Conservation (phyloP, 2,329 filamentous ascomycete genomes). For the Aureobasidium sp. region DNA sequence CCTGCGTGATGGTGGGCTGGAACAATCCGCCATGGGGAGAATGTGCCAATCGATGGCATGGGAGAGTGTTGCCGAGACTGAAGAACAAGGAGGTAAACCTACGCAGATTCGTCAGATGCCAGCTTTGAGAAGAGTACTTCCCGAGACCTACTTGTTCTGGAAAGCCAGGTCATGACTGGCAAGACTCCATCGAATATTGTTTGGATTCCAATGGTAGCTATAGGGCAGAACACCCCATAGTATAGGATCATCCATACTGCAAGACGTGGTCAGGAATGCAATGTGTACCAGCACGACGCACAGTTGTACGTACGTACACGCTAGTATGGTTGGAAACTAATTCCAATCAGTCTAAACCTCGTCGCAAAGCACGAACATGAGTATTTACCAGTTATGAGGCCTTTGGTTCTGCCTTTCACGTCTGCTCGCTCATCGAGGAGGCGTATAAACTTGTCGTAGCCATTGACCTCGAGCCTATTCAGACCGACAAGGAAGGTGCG, state of each 20-base stretch:
- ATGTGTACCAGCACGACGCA: background rate
- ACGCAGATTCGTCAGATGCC: conserved; percentile 16
- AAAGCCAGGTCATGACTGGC: conserved; percentile 96
- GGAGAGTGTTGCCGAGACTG: conserved; percentile 78
- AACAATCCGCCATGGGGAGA: conserved; percentile 77
- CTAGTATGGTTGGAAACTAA: conserved; percentile 81
- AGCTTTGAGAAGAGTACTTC: background rate
- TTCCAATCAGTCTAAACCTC: background rate
- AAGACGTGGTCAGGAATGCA: conserved; percentile 12
- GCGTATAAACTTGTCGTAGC: conserved; percentile 66
- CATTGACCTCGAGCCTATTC: conserved; percentile 68
- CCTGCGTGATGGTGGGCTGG: conserved; percentile 81
- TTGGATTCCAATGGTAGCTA: conserved; percentile 61
- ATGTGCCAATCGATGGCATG: conserved; percentile 74
- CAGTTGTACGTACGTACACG: conserved; percentile 59
- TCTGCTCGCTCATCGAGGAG: conserved; percentile 68
- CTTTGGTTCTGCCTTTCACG: conserved; percentile 59
- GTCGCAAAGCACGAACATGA: conserved; percentile 8
- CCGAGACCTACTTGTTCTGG: conserved; percentile 64
- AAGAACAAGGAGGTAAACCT: conserved; percentile 75
- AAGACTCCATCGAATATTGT: conserved; percentile 78
- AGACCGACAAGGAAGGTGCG: conserved; percentile 68
- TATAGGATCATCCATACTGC: conserved; percentile 84
- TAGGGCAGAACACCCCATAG: conserved; percentile 86
- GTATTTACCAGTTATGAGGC: conserved; percentile 70